Evolutionary conservation across 2,329 filamentous ascomycete genomes (phyloP), one percentile per base, ranked within the genome.

Genomic region (Domatiomyces globalis): DNA sequence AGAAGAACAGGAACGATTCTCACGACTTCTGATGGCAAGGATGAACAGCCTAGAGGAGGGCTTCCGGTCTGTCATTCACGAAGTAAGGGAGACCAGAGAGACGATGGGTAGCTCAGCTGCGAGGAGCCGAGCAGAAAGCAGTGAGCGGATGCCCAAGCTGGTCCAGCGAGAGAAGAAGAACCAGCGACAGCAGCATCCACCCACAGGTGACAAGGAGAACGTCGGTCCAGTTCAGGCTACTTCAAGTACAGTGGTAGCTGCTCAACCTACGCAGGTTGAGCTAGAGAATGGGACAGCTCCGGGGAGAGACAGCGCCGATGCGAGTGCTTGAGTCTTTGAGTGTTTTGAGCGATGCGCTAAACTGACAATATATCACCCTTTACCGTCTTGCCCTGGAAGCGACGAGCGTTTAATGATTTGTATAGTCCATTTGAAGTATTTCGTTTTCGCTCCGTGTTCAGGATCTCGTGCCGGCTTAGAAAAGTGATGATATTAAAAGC

Each of bases 31-130:
- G 67, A 72, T 95, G 45, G 87, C 87, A 7, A 76, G 87, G 33
- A 95, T 95, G 87, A 92, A 92, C 65, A 90, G 84, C 6, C 74
- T 96, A 1, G 89, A 96, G 65, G 87, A 94, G 67, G 84, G 88
- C 12, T 90, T 96, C 65, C 78, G 84, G 2, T 87, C 95, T 54
- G 83, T 94, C n/a, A 78, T 88, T 51, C 80, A 79, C 56, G 87
- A 92, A 66, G 83, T 94, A 65, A 80, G 85, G 55, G 79, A 80
- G 56, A 69, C 78, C 64, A 78, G 33, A 15, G 33, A 39, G 45
- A 29, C 45, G 8, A 25, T 27, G 20, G 43, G 43, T 20, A n/a
- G 43, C n/a, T 45, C 43, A 20, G 43, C 43, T 10, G 45, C n/a
- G 2, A 47, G 45, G 9, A 33, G 27, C 20, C 15, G 9, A 9